Percentiles rank a stretch among this genome's conserved stretches.
Evolutionary conservation across 2,329 filamentous ascomycete species (phyloP).

Genomic region (Fusarium falciforme): DNA sequence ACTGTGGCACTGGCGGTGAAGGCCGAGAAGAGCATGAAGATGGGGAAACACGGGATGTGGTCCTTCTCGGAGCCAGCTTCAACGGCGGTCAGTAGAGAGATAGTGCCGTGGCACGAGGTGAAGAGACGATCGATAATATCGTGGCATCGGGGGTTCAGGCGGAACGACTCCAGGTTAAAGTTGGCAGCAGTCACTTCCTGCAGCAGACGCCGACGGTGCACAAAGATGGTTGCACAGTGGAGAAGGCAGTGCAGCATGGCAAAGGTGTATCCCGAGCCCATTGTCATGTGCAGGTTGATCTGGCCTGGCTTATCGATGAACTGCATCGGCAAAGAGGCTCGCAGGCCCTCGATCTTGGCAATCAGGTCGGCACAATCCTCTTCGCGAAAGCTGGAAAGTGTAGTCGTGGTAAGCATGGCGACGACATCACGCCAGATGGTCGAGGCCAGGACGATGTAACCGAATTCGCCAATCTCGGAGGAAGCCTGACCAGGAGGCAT

Average conservation of each 20-base stretch:
- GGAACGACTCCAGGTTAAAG: constrained; percentile 67
- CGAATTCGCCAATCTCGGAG: constrained; percentile 69
- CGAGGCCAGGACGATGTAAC: constrained; percentile 69
- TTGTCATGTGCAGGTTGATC: constrained; percentile 71
- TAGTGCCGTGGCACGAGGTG: constrained; percentile 68
- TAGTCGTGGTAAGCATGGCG: constrained; percentile 68
- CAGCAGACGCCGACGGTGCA: constrained; percentile 68
- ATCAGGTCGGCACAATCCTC: constrained; percentile 63
- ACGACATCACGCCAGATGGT: constrained; percentile 72
- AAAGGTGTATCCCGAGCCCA: constrained; percentile 72
- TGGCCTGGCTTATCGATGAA: constrained; percentile 71
- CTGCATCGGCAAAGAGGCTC: constrained; percentile 66
- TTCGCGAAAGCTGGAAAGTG: constrained; percentile 64
- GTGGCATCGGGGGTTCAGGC: constrained; percentile 60
- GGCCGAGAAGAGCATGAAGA: constrained; percentile 72
- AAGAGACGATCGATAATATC: constrained; percentile 68
- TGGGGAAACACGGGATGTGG: constrained; percentile 68
- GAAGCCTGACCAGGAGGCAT: constrained; percentile 52
- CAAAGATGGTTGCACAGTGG: constrained; percentile 70
- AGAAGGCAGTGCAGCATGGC: constrained; percentile 72
- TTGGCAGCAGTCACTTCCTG: constrained; percentile 65
- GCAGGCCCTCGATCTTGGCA: constrained; percentile 65
- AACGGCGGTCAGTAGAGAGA: constrained; percentile 65
- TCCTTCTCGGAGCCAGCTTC: constrained; percentile 69
- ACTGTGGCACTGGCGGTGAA: constrained; percentile 71